phyloP scores from a whole-genome alignment of 257 asterid species.

The Cinchona pubescens region DNA sequence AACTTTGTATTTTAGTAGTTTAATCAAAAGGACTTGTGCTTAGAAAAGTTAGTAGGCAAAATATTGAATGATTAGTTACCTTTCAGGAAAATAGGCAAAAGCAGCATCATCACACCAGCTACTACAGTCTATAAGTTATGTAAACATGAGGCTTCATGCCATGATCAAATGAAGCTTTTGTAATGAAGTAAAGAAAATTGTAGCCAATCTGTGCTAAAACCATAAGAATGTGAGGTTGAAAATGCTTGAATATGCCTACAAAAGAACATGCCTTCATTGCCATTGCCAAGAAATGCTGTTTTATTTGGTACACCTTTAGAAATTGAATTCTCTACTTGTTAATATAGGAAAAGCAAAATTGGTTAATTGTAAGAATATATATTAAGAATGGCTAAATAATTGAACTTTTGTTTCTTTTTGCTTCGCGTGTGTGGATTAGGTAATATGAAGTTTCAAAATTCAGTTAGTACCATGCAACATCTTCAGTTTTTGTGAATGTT shows the following conservation, averaged over 20 bases:
- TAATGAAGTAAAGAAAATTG: constrained; percentile 56
- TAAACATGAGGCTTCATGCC: constrained; percentile 76
- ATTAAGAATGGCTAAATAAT: too few species aligned
- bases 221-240: constrained; percentile 72
- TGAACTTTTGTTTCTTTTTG: too few species aligned
- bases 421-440: too few species aligned
- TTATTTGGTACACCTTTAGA: constrained; percentile 5
- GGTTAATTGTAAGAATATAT: too few species aligned
- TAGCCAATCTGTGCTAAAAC: constrained; percentile 51
- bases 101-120: constrained; percentile 48
- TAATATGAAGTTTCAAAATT: too few species aligned
- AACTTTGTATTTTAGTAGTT: background rate
- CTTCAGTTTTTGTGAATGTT: too few species aligned
- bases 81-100: constrained; percentile 68
- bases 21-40: background rate
- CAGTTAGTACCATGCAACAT: too few species aligned
- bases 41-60: background rate
- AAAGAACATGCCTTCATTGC: constrained; percentile 18
- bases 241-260: constrained; percentile 23
- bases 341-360: constrained; percentile 7
- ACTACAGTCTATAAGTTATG: constrained; percentile 57
- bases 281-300: constrained; percentile 1
- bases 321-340: background rate
- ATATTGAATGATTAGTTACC: constrained; percentile 39
- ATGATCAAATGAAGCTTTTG: constrained; percentile 73